phyloP scores from a whole-genome alignment of 768 basidiomycete genomes.

The Peribolospora baueri region DNA sequence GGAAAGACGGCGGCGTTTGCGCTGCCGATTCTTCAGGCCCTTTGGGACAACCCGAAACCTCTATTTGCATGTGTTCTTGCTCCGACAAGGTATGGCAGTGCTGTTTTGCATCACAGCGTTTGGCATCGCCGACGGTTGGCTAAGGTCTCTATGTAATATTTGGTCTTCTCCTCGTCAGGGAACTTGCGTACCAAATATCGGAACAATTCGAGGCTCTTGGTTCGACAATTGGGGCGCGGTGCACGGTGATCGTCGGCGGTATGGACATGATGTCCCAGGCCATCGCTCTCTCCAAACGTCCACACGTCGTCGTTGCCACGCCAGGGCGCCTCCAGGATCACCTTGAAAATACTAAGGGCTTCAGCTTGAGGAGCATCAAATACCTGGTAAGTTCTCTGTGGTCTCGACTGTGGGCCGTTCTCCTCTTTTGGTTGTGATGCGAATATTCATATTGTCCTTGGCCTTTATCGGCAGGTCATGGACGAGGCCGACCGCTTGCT shows the following conservation, averaged over 20 bases:
- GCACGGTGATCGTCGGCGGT: constrained; percentile 80
- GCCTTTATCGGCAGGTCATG: constrained; percentile 38
- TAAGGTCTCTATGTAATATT: not conserved
- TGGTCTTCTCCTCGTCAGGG: constrained; percentile 24
- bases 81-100: constrained; percentile 40
- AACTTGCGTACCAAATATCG: constrained; percentile 93
- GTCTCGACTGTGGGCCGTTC: not conserved
- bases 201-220: constrained; percentile 85
- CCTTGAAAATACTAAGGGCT: constrained; percentile 91
- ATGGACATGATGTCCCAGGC: constrained; percentile 76
- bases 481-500: constrained; percentile 89
- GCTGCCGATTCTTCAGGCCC: constrained; percentile 76
- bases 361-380: constrained; percentile 57
- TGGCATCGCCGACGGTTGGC: not conserved
- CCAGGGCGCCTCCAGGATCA: constrained; percentile 84
- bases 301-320: constrained; percentile 85
- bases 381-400: constrained; percentile 41
- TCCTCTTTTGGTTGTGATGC: not conserved
- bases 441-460: not conserved
- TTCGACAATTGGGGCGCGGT: constrained; percentile 73
- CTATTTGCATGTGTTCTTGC: constrained; percentile 82
- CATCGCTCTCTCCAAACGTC: constrained; percentile 73
- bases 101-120: not conserved
- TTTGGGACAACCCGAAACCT: constrained; percentile 76
- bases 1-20: constrained; percentile 97